These are phyloP conservation scores for Gnetum montanum DNA, from an alignment of 75 land plant genomes.

Conservation along the genomic window DNA sequence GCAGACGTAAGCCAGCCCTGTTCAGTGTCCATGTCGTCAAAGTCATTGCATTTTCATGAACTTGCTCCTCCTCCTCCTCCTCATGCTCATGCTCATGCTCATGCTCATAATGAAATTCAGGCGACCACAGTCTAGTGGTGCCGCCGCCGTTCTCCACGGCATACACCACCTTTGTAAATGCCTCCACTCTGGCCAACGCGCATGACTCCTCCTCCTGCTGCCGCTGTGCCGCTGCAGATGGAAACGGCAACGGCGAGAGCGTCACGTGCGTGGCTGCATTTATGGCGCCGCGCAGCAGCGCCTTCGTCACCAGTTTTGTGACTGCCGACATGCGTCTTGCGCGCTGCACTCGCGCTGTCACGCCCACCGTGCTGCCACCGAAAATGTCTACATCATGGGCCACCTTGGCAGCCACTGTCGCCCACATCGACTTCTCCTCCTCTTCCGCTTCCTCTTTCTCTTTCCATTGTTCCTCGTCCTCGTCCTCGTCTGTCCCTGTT, in stretches of 20 bases:
- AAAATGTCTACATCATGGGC: no score
- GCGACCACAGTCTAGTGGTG: no score
- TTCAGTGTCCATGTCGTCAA: slow-evolving; percentile 14
- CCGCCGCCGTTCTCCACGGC: slow-evolving; percentile 31
- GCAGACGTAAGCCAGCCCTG: slow-evolving; percentile 15
- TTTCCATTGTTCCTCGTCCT: no score
- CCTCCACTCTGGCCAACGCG: slow-evolving; percentile 31
- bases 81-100: no score
- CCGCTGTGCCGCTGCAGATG: not conserved
- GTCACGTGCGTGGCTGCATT: slow-evolving; percentile 13
- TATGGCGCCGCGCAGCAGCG: slow-evolving; percentile 28
- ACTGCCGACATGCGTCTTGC: slow-evolving; percentile 36
- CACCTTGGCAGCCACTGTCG: no score
- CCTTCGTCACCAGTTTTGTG: slow-evolving; percentile 22
- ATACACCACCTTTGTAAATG: slow-evolving; percentile 25
- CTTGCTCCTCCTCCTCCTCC: not conserved
- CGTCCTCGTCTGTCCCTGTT: no score
- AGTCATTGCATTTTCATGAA: not conserved
- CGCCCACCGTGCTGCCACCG: no score
- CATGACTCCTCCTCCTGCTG: not conserved
- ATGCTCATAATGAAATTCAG: no score
- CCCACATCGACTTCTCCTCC: no score
- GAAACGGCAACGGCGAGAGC: not conserved
- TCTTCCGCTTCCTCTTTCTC: no score
- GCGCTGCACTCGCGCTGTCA: slow-evolving; percentile 22